Evolutionary conservation across 2,329 filamentous ascomycete genomes (phyloP).

Genomic region (Monilinia aucupariae): DNA sequence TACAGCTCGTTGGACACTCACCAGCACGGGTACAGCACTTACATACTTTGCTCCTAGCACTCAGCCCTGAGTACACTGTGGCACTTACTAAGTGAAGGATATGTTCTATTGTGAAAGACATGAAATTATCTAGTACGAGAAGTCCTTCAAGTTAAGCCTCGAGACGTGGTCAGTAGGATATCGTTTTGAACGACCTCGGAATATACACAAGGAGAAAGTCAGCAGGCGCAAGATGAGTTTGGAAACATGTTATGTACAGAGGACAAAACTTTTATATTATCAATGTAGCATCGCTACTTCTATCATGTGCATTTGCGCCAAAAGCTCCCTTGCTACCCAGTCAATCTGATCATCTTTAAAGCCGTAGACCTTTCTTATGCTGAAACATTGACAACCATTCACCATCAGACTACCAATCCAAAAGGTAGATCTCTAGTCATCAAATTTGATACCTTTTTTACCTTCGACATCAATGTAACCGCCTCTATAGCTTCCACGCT

Average conservation of each 20-base stretch:
- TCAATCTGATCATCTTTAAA: conserved; percentile 3
- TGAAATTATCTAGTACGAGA: neutral
- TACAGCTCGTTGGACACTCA: neutral
- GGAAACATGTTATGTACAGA: neutral
- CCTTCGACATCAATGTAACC: conserved; percentile 78
- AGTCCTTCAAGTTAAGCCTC: neutral
- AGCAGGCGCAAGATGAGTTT: conserved; percentile 1
- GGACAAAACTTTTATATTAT: conserved; percentile 15
- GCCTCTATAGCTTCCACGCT: conserved; percentile 83
- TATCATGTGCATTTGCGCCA: conserved; percentile 13
- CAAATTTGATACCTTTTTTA: conserved; percentile 89
- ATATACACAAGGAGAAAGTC: neutral
- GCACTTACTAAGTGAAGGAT: neutral
- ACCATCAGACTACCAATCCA: neutral
- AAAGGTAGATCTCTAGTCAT: conserved; percentile 55
- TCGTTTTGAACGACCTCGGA: neutral
- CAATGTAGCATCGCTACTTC: conserved; percentile 10
- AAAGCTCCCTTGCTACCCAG: conserved; percentile 16
- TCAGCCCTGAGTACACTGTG: neutral
- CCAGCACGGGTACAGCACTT: neutral
- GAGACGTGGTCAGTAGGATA: neutral
- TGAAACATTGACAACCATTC: neutral
- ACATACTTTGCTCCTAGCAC: neutral
- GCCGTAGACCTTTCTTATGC: neutral
- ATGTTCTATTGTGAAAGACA: neutral